Evolutionary conservation across 208 protist genomes (phyloP), one percentile per base, ranked within the genome.

Genomic region (Wallacemonas sp.): DNA sequence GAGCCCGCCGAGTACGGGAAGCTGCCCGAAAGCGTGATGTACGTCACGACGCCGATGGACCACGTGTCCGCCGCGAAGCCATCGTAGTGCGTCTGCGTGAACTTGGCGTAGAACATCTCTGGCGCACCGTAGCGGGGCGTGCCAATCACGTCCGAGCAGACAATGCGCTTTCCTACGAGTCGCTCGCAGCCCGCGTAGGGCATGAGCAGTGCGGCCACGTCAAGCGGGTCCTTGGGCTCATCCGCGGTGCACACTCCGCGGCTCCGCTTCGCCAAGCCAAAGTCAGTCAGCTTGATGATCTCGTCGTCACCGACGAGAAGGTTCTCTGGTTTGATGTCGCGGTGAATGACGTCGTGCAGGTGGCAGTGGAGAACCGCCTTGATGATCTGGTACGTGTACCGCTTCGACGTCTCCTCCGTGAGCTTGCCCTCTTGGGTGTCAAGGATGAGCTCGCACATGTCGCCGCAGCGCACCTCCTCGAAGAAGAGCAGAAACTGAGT

Each of bases 41-140:
- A 99, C 2, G 99, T 90, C 23, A 99, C 96, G 1, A 99, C 95
- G 17, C 98, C 98, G 24, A 98, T 90, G 11, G 90, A 96, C 97
- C 98, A 99, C 48, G 98, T 91, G 80, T 99, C 98, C 17, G 96
- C 90, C 71, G 84, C 83, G 62, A 95, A 96, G 26, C 94, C 96
- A 61, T 98, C 94, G 76, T 98, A 98, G 65, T 92, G 85, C 23
- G 83, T 93, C 57, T 93, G 85, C 33, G 89, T 94, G 71, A 97
- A 95, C 68, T 97, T 94, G 36, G 88, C 92, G 73, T 94, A 93
- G 65, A 95, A 95, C 87, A 97, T 94, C 69, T 97, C 88, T 3
- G 92, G 92, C 6, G 92, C 84, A 30, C 87, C 92, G 68, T 97
- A 97, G 54, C 92, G 92, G 8, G 87, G 92, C 2, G 92, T 97